A percentile compares a stretch with the other conserved stretches of the same genome.
Conservation (phyloP, 345 rosid species). For the Trapa bicornis region DNA sequence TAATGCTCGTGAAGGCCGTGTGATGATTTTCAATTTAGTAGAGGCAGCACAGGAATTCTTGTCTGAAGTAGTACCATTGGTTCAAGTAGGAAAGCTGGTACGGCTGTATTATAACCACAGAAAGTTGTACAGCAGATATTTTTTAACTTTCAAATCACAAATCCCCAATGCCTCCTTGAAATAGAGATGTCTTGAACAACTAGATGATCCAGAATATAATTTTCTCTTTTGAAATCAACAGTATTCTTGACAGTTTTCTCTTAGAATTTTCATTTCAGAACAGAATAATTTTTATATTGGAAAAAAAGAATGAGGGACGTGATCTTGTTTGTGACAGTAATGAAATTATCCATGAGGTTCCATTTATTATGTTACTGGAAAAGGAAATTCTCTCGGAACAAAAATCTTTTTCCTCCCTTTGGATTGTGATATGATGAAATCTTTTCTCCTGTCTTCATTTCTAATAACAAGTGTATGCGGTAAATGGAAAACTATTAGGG, state of each 20-base stretch:
- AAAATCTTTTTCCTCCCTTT: neutral
- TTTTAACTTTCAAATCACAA: neutral
- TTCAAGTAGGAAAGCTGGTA: conserved; percentile 42
- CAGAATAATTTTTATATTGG: no score
- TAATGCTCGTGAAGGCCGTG: conserved; percentile 88
- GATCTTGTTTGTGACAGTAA: no score
- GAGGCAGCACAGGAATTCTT: conserved; percentile 98
- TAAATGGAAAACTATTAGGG: neutral
- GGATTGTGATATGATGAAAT: neutral
- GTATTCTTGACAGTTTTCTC: no score
- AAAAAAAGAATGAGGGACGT: no score
- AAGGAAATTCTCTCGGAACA: neutral
- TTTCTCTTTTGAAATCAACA: no score
- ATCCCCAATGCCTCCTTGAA: no score
- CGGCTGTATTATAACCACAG: conserved; percentile 12
- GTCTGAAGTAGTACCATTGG: conserved; percentile 56
- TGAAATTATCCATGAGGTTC: neutral
- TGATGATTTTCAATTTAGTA: conserved; percentile 90
- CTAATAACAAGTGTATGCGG: neutral
- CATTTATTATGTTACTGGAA: neutral
- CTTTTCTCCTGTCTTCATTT: neutral
- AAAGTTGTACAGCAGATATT: neutral
- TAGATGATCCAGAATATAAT: no score
- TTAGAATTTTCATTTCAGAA: no score
- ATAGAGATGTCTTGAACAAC: no score